A percentile compares a stretch with the other conserved stretches of the same genome.
phyloP scores from a whole-genome alignment of 2,329 filamentous ascomycete species.

The Pseudogymnoascus destructans region DNA sequence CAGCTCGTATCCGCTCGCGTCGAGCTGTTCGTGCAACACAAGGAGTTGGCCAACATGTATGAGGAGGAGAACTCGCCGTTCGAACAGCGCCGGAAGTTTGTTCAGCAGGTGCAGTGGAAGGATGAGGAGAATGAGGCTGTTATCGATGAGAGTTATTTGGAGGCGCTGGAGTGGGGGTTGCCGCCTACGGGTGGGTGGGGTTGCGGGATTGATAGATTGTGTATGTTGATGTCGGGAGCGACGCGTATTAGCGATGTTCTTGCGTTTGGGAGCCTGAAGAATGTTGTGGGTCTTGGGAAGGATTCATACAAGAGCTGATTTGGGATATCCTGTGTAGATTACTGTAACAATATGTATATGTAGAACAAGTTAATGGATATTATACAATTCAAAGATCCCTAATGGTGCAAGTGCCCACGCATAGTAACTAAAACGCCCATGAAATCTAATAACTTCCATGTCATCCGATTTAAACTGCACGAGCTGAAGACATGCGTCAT shows the following conservation, averaged over 20 bases:
- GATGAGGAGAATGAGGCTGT: conserved; percentile 24
- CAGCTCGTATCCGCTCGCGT: conserved; percentile 70
- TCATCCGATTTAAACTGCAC: not conserved
- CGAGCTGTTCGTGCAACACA: conserved; percentile 68
- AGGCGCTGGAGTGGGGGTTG: conserved; percentile 73
- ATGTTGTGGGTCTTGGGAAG: conserved; percentile 40
- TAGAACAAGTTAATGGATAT: not conserved
- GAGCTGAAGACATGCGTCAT: conserved; percentile 1
- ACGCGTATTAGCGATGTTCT: conserved; percentile 75
- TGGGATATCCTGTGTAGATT: not conserved
- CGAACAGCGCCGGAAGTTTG: conserved; percentile 73
- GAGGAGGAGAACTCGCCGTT: conserved; percentile 94
- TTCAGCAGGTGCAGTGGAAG: conserved; percentile 38
- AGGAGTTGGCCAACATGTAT: conserved; percentile 90
- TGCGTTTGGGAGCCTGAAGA: conserved; percentile 73
- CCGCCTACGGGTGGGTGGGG: conserved; percentile 98
- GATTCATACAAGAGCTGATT: not conserved
- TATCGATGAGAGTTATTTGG: conserved; percentile 59
- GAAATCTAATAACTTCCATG: not conserved
- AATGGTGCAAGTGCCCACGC: not conserved
- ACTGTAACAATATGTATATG: conserved; percentile 3
- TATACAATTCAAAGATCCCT: conserved; percentile 1
- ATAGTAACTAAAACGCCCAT: conserved; percentile 1
- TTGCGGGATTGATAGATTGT: conserved; percentile 77
- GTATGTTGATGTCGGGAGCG: conserved; percentile 77